These are phyloP conservation scores for Nakaseomyces uthaithaninus DNA, from an alignment of 1,139 yeast species.

Conservation along the genomic window DNA sequence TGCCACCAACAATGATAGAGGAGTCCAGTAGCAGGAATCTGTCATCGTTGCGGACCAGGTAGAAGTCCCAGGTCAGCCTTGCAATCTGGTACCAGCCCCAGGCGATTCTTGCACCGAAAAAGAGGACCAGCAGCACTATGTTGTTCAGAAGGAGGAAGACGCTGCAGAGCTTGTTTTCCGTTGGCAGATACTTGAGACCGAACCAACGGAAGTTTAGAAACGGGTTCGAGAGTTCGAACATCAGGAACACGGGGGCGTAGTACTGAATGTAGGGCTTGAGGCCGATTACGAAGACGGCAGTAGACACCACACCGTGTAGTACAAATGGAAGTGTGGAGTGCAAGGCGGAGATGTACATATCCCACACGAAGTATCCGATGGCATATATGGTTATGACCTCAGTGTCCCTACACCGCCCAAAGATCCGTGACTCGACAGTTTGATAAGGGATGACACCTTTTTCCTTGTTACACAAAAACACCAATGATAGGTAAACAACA, in stretches of 20 bases:
- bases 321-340: conserved; percentile 65
- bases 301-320: conserved; percentile 78
- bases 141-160: conserved; percentile 59
- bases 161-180: conserved; percentile 41
- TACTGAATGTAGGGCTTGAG: conserved; percentile 69
- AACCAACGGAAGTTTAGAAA: conserved; percentile 90
- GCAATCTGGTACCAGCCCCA: conserved; percentile 81
- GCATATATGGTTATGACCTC: conserved; percentile 67
- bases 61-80: conserved; percentile 48
- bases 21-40: conserved; percentile 42
- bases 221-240: conserved; percentile 90
- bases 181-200: conserved; percentile 48
- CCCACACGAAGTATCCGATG: conserved; percentile 91
- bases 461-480: conserved; percentile 15
- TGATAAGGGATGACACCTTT: conserved; percentile 13
- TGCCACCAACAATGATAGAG: conserved; percentile 47
- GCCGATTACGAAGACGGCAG: conserved; percentile 60
- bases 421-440: conserved; percentile 43
- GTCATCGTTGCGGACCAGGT: conserved; percentile 35
- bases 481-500: conserved; percentile 26
- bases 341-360: conserved; percentile 53
- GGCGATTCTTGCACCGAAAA: conserved; percentile 68
- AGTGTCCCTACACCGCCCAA: conserved; percentile 65
- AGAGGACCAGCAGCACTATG: conserved; percentile 53
- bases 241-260: conserved; percentile 74